A percentile compares a stretch with the other conserved stretches of the same genome.
phyloP scores from a whole-genome alignment of 805 yeast species.

The Schwanniomyces yamadae region DNA sequence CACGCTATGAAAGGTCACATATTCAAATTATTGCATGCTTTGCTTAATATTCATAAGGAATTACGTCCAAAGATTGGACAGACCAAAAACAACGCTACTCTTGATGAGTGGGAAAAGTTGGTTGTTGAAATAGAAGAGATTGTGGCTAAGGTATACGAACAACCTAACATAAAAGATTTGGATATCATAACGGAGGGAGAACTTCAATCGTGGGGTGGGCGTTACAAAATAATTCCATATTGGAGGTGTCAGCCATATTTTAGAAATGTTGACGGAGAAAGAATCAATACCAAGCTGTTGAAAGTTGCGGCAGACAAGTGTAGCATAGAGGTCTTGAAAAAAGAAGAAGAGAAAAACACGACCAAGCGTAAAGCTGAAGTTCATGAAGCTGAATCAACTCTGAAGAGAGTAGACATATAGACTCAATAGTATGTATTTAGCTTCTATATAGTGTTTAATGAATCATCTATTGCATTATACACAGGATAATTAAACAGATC shows the following conservation, averaged over 20 bases:
- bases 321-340: background rate
- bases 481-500: no score
- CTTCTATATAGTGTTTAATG: no score
- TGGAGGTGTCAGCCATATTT: conserved; percentile 98
- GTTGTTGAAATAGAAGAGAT: conserved; percentile 66
- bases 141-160: conserved; percentile 56
- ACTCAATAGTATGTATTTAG: no score
- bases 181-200: conserved; percentile 61
- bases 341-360: background rate
- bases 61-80: conserved; percentile 71
- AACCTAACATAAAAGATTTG: conserved; percentile 49
- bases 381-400: background rate
- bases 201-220: conserved; percentile 71
- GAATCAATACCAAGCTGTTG: conserved; percentile 36
- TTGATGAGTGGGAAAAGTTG: conserved; percentile 46
- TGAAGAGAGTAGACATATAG: conserved; percentile 3
- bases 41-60: conserved; percentile 73
- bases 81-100: conserved; percentile 37
- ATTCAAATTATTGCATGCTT: conserved; percentile 82
- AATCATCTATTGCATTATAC: no score
- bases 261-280: conserved; percentile 80
- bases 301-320: conserved; percentile 36
- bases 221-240: conserved; percentile 78
- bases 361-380: conserved; percentile 4
- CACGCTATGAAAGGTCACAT: conserved; percentile 90